Evolutionary conservation across 306 rosid species (phyloP).

Genomic region (Cucumis hystrix): DNA sequence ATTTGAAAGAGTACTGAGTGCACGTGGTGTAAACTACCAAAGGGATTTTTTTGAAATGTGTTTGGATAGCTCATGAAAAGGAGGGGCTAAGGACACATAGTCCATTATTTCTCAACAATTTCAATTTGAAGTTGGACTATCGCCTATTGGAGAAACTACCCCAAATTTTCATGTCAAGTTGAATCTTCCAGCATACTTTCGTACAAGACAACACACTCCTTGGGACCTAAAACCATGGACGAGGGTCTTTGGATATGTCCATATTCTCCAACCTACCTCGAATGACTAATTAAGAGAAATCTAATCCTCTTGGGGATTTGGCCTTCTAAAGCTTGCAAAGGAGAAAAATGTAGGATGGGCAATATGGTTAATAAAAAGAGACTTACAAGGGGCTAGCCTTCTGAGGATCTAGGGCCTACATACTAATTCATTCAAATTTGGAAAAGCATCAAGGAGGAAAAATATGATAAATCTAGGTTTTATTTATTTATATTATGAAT

Average conservation of each 20-base stretch:
- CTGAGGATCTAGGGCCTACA: not conserved
- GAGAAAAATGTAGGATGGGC: not conserved
- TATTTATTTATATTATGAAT: too few species aligned
- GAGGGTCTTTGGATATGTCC: not conserved
- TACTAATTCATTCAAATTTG: not conserved
- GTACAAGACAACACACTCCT: not conserved
- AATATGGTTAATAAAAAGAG: not conserved
- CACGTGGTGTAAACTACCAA: too few species aligned
- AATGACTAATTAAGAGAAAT: not conserved
- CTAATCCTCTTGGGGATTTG: not conserved
- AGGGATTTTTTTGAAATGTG: too few species aligned
- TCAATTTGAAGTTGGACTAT: not conserved
- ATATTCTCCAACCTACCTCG: not conserved
- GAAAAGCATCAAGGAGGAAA: not conserved
- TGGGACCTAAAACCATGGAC: not conserved
- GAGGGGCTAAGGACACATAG: not conserved
- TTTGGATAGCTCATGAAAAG: too few species aligned
- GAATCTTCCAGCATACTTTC: not conserved
- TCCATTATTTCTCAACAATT: not conserved
- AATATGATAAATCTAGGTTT: not conserved
- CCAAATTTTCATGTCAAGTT: not conserved
- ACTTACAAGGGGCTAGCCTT: not conserved
- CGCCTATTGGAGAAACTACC: not conserved
- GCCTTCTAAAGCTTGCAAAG: not conserved
- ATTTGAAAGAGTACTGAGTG: too few species aligned